These are phyloP conservation scores for Nannizzia gypsea DNA, from an alignment of 2,329 filamentous ascomycete genomes.

Conservation along the genomic window DNA sequence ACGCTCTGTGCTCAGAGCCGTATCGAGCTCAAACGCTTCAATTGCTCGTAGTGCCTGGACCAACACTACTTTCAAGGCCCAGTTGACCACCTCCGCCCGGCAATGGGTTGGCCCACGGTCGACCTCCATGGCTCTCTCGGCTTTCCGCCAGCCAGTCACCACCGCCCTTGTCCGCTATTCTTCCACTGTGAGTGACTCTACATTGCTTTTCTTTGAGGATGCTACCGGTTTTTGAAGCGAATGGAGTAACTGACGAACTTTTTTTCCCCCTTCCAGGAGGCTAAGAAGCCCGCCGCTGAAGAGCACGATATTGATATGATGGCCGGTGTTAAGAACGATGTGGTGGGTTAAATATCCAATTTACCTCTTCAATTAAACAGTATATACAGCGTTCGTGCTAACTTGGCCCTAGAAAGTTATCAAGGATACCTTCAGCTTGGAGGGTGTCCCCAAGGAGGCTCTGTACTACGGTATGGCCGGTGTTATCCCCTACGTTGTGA, in stretches of 20 bases:
- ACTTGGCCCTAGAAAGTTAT: conserved; percentile 44
- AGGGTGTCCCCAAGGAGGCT: conserved; percentile 54
- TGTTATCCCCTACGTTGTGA: conserved; percentile 73
- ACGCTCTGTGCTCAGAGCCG: conserved; percentile 35
- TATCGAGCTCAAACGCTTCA: conserved; percentile 33
- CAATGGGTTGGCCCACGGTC: conserved; percentile 26
- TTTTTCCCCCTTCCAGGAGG: not conserved
- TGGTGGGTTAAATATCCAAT: conserved; percentile 39
- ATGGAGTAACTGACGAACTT: not conserved
- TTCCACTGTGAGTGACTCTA: conserved; percentile 19
- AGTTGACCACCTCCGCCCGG: conserved; percentile 34
- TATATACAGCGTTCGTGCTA: not conserved
- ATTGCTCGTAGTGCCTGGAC: conserved; percentile 31
- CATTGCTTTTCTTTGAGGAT: not conserved
- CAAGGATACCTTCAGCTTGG: conserved; percentile 56
- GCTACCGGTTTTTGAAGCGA: not conserved
- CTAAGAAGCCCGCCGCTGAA: conserved; percentile 5
- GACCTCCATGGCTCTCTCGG: conserved; percentile 31
- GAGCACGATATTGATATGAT: conserved; percentile 40
- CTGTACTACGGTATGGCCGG: conserved; percentile 61
- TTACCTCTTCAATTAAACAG: not conserved
- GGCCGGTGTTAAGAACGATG: conserved; percentile 41
- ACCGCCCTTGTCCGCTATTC: conserved; percentile 40
- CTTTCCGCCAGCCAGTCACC: conserved; percentile 34
- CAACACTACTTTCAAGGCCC: conserved; percentile 34